phyloP scores from a whole-genome alignment of 1,284 basidiomycete species.

The Microbotryum intermedium region DNA sequence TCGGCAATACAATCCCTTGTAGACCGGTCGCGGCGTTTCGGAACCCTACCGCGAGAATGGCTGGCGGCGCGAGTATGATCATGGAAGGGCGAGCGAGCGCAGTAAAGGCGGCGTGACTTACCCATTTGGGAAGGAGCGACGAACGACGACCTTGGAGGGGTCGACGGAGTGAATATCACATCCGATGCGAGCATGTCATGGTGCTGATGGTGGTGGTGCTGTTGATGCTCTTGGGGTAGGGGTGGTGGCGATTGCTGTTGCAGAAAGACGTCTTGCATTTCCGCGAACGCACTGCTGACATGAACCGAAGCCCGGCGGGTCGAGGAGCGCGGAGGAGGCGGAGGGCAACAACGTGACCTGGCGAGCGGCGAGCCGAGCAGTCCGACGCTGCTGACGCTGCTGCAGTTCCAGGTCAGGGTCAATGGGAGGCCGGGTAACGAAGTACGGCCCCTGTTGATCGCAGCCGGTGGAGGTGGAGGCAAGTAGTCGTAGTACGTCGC shows the following conservation, averaged over 20 bases:
- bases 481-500: no score
- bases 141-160: slow-evolving; percentile 1
- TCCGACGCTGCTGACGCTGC: no score
- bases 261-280: slow-evolving; percentile 13
- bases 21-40: no score
- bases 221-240: background rate
- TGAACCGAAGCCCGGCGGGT: slow-evolving; percentile 2
- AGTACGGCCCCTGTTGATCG: no score
- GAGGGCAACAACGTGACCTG: background rate
- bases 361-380: no score
- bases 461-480: no score
- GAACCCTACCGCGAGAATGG: no score
- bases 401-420: no score
- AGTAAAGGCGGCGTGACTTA: background rate
- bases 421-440: no score
- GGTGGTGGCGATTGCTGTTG: background rate
- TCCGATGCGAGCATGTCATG: background rate
- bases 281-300: slow-evolving; percentile 3
- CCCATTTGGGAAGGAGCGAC: background rate
- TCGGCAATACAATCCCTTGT: no score
- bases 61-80: no score
- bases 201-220: background rate
- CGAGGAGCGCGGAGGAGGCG: slow-evolving; percentile 1
- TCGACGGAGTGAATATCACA: background rate
- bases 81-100: background rate